phyloP scores from a whole-genome alignment of 2,329 filamentous ascomycete species.

The Byssoonygena ceratinophila region DNA sequence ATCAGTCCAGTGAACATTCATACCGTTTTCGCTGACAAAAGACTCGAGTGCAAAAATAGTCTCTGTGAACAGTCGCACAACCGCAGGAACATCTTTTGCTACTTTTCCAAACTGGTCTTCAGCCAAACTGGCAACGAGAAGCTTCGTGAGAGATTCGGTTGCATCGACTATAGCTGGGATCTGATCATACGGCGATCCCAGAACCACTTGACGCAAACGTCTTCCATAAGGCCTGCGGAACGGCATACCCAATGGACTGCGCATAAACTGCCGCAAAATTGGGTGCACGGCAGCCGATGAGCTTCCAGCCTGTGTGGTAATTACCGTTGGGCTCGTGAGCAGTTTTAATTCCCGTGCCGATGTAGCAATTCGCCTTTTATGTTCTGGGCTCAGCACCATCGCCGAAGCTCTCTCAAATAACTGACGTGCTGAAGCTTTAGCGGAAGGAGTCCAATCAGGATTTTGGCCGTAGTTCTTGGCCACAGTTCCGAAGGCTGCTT shows the following conservation, averaged over 20 bases:
- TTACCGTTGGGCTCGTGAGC: constrained; percentile 27
- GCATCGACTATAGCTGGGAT: constrained; percentile 60
- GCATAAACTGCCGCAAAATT: constrained; percentile 39
- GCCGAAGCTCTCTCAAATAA: constrained; percentile 32
- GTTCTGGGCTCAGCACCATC: constrained; percentile 32
- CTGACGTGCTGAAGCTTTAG: constrained; percentile 30
- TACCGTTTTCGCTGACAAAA: constrained; percentile 44
- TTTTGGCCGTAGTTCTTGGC: constrained; percentile 40
- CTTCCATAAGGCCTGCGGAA: constrained; percentile 62
- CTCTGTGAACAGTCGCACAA: constrained; percentile 61
- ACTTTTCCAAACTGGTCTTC: constrained; percentile 82
- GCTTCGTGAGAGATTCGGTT: constrained; percentile 54
- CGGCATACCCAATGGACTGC: constrained; percentile 50
- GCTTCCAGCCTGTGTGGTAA: constrained; percentile 40
- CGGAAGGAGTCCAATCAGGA: constrained; percentile 35
- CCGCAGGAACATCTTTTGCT: constrained; percentile 63
- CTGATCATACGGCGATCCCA: constrained; percentile 64
- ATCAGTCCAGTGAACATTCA: constrained; percentile 68
- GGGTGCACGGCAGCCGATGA: constrained; percentile 43
- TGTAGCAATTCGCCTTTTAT: constrained; percentile 30
- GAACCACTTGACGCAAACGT: constrained; percentile 54
- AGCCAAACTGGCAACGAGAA: constrained; percentile 61
- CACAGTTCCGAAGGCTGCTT: constrained; percentile 35
- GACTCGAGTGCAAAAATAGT: constrained; percentile 59
- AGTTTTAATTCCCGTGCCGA: constrained; percentile 32